Evolutionary conservation across 2,329 filamentous ascomycete genomes (phyloP).

Genomic region (Samsoniella hepiali): DNA sequence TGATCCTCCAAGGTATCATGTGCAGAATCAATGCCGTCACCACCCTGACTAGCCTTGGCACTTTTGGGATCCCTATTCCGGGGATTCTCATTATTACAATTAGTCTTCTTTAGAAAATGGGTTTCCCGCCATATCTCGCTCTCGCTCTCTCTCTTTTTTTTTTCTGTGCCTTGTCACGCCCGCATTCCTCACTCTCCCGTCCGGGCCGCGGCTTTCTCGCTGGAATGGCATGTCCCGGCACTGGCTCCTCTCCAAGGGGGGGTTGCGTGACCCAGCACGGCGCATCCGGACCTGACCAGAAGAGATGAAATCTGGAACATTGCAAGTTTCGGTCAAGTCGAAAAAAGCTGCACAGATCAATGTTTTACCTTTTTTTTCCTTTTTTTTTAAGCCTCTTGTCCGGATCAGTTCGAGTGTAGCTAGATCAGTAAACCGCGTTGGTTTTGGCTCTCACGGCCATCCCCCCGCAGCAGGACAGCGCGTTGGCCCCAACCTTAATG

Average conservation of each 20-base stretch:
- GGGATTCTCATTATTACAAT: too few species aligned
- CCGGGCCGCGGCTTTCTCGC: not conserved
- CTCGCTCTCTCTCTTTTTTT: too few species aligned
- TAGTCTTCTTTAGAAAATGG: too few species aligned
- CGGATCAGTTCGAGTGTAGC: not conserved
- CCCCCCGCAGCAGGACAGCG: not conserved
- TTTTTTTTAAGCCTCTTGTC: not conserved
- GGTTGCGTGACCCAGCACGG: not conserved
- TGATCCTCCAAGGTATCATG: not conserved
- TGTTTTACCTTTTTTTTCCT: constrained; percentile 4
- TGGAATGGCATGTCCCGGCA: not conserved
- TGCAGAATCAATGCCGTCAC: constrained; percentile 12
- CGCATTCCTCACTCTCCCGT: constrained; percentile 9
- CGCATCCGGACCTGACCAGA: not conserved
- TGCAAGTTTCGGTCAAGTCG: not conserved
- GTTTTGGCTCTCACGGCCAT: not conserved
- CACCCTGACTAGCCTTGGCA: not conserved
- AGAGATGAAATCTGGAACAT: not conserved
- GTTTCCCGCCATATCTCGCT: too few species aligned
- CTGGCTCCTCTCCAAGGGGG: constrained; percentile 4
- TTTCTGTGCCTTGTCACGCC: not conserved
- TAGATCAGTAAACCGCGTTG: not conserved
- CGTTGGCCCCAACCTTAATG: not conserved
- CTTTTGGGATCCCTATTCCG: too few species aligned
- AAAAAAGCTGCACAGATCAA: not conserved